A percentile compares a stretch with the other conserved stretches of the same genome.
Evolutionary conservation across 2,329 filamentous ascomycete genomes (phyloP).

Genomic region (Proliferodiscus dingleyae): DNA sequence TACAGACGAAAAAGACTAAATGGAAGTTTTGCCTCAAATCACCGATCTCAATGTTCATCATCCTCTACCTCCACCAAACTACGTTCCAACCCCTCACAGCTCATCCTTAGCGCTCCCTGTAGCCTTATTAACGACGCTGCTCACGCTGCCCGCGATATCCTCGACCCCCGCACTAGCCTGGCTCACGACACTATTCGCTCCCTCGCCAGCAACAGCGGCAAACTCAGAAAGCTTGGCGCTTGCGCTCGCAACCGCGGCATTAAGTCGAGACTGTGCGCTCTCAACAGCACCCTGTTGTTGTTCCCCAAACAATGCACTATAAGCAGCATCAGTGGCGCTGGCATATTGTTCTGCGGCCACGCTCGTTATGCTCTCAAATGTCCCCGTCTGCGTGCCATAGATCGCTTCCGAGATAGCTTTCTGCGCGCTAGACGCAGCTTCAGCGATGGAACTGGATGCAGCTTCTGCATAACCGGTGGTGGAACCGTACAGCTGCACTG

Average conservation of each 20-base stretch:
- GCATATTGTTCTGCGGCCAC: conserved; percentile 16
- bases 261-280: conserved; percentile 27
- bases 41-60: too few relatives aligned
- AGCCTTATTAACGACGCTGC: conserved; percentile 35
- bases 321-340: conserved; percentile 18
- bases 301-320: conserved; percentile 22
- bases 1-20: too few relatives aligned
- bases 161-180: conserved; percentile 39
- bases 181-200: conserved; percentile 32
- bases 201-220: conserved; percentile 25
- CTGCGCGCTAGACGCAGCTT: conserved; percentile 50
- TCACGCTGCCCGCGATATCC: conserved; percentile 42
- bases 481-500: conserved; percentile 51
- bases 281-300: conserved; percentile 27
- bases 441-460: conserved; percentile 47
- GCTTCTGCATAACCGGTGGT: conserved; percentile 47
- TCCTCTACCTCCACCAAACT: too few relatives aligned
- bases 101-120: conserved; percentile 47
- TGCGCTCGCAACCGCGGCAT: conserved; percentile 26
- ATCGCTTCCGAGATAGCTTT: conserved; percentile 51
- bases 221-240: conserved; percentile 26
- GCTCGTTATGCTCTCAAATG: conserved; percentile 37
- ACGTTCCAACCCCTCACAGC: conserved; percentile 35
- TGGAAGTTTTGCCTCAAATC: too few relatives aligned
- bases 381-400: conserved; percentile 49